phyloP scores from a whole-genome alignment of 352 stramenopile genomes.

The Pythium periplocum region DNA sequence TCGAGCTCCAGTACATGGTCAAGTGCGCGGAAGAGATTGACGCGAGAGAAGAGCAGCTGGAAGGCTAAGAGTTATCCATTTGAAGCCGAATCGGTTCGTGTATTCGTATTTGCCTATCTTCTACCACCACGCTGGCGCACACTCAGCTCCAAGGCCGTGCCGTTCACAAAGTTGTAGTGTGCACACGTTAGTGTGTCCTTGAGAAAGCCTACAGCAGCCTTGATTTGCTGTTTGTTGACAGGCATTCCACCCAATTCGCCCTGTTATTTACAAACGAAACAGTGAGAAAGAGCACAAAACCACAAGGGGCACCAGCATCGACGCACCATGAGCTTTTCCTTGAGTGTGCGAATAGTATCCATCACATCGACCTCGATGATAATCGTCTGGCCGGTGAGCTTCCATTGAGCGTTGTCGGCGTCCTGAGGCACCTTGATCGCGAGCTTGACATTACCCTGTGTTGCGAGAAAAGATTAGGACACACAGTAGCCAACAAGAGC shows the following conservation, averaged over 20 bases:
- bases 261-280: slow-evolving; percentile 16
- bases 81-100: background rate
- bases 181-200: slow-evolving; percentile 84
- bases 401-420: slow-evolving; percentile 87
- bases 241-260: slow-evolving; percentile 87
- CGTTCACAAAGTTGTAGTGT: slow-evolving; percentile 86
- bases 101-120: slow-evolving; percentile 24
- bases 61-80: slow-evolving; percentile 20
- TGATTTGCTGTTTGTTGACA: slow-evolving; percentile 95
- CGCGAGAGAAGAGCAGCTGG: slow-evolving; percentile 63
- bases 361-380: slow-evolving; percentile 86
- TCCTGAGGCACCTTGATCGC: slow-evolving; percentile 84
- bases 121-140: slow-evolving; percentile 74
- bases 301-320: background rate
- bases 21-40: slow-evolving; percentile 84
- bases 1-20: slow-evolving; percentile 85
- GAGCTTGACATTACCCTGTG: slow-evolving; percentile 60
- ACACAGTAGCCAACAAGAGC: background rate
- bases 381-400: slow-evolving; percentile 91
- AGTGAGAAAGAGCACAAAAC: too few species aligned
- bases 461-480: slow-evolving; percentile 2
- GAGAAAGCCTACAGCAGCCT: slow-evolving; percentile 88
- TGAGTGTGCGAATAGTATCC: slow-evolving; percentile 89
- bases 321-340: slow-evolving; percentile 83
- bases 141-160: slow-evolving; percentile 65